Conservation (phyloP, 1,284 basidiomycete species). For the Cystobasidium sp. region DNA sequence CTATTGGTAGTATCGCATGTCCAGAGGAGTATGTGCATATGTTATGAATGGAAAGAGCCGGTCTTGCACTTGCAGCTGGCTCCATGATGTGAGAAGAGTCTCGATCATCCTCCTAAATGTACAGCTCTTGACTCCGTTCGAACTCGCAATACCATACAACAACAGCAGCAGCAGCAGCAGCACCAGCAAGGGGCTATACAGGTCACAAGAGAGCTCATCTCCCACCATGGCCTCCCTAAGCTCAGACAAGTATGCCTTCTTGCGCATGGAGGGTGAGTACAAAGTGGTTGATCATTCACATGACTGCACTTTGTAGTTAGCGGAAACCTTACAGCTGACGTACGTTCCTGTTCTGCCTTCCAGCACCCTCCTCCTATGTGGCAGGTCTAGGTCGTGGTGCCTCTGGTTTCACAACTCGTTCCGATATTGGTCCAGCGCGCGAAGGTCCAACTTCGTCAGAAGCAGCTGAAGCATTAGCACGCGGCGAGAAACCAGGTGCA, state of each 20-base stretch:
- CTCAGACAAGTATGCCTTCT: constrained; percentile 49
- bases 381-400: constrained; percentile 93
- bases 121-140: too few relatives aligned
- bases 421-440: constrained; percentile 97
- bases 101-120: too few relatives aligned
- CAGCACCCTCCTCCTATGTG: constrained; percentile 87
- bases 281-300: background rate
- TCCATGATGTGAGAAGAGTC: too few relatives aligned
- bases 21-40: too few relatives aligned
- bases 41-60: too few relatives aligned
- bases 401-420: constrained; percentile 96
- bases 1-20: too few relatives aligned
- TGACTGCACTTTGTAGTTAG: background rate
- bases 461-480: constrained; percentile 40
- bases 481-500: constrained; percentile 43
- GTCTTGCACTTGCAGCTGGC: too few relatives aligned
- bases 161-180: background rate
- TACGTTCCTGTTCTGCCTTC: background rate
- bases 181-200: background rate
- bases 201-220: background rate
- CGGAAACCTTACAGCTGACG: background rate
- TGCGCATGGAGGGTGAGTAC: constrained; percentile 42
- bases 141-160: background rate
- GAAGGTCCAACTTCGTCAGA: constrained; percentile 78
- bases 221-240: constrained; percentile 27